Percentiles rank a stretch among this genome's conserved stretches.
Evolutionary conservation across 2,329 filamentous ascomycete species (phyloP).

Genomic region (Botrytis elliptica): DNA sequence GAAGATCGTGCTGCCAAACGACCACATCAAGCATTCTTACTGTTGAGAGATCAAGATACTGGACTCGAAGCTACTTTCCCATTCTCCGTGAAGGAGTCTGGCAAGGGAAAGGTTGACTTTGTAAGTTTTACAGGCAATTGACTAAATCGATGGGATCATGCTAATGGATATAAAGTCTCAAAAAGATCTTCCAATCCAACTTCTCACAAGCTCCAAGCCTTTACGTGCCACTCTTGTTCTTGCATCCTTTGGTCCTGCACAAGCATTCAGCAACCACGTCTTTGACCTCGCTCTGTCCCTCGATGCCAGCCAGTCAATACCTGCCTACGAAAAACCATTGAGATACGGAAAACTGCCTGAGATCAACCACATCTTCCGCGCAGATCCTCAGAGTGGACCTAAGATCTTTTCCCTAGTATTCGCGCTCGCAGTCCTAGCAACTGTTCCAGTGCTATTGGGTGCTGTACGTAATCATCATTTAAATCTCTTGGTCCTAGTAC

Average conservation of each 20-base stretch:
- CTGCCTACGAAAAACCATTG: slow-evolving; percentile 64
- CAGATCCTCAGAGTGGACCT: slow-evolving; percentile 76
- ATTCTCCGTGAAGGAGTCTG: slow-evolving; percentile 79
- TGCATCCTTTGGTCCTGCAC: slow-evolving; percentile 77
- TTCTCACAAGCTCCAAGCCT: slow-evolving; percentile 65
- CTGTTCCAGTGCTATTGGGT: slow-evolving; percentile 71
- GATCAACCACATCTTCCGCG: slow-evolving; percentile 88
- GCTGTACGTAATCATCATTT: slow-evolving; percentile 53
- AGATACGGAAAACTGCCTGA: slow-evolving; percentile 82
- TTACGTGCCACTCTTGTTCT: slow-evolving; percentile 81
- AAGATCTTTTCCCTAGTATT: slow-evolving; percentile 78
- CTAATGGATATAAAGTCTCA: slow-evolving; percentile 60
- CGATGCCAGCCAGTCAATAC: slow-evolving; percentile 60
- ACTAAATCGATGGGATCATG: neutral
- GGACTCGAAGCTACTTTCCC: slow-evolving; percentile 87
- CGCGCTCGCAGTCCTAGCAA: slow-evolving; percentile 66
- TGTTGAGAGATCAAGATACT: slow-evolving; percentile 70
- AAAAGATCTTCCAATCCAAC: slow-evolving; percentile 83
- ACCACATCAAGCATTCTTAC: slow-evolving; percentile 91
- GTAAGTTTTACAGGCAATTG: slow-evolving; percentile 53
- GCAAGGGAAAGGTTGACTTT: slow-evolving; percentile 81
- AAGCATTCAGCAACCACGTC: slow-evolving; percentile 63
- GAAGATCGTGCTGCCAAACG: slow-evolving; percentile 76
- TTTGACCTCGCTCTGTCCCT: slow-evolving; percentile 71
- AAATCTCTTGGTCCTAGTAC: slow-evolving; percentile 24